Conservation (phyloP, 495 filamentous ascomycete species). For the Penicillium ucsense region DNA sequence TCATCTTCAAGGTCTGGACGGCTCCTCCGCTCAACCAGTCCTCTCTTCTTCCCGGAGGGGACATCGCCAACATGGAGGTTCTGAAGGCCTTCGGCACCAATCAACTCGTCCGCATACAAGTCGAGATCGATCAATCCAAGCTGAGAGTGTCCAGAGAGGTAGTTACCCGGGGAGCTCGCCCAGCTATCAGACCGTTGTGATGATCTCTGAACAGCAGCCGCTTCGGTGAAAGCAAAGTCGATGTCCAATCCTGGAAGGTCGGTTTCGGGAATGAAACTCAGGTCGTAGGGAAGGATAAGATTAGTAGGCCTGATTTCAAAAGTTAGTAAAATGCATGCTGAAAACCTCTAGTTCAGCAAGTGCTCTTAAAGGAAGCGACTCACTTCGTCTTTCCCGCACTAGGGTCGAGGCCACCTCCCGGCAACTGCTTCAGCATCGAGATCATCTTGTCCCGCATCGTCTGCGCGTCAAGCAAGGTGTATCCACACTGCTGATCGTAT, state of each 20-base stretch:
- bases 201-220: conserved; percentile 1
- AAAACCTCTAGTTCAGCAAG: not conserved
- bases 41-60: conserved; percentile 16
- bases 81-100: conserved; percentile 12
- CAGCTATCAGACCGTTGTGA: conserved; percentile 15
- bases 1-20: conserved; percentile 29
- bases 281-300: conserved; percentile 73
- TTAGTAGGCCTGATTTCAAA: conserved; percentile 56
- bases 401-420: conserved; percentile 53
- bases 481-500: conserved; percentile 76
- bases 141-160: conserved; percentile 20
- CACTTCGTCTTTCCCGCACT: conserved; percentile 66
- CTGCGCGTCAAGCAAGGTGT: conserved; percentile 73
- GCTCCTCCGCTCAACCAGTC: conserved; percentile 9
- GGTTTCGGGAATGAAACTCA: conserved; percentile 69
- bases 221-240: conserved; percentile 31
- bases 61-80: conserved; percentile 12
- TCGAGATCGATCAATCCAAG: conserved; percentile 22
- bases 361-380: conserved; percentile 1
- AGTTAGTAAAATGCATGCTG: not conserved
- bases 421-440: conserved; percentile 47
- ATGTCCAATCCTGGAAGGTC: conserved; percentile 47
- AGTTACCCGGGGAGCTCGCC: conserved; percentile 21
- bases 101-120: conserved; percentile 20
- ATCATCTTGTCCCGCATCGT: conserved; percentile 64